A percentile compares a stretch with the other conserved stretches of the same genome.
Evolutionary conservation across 2,329 filamentous ascomycete species (phyloP).

Genomic region (Scedosporium aurantiacum): DNA sequence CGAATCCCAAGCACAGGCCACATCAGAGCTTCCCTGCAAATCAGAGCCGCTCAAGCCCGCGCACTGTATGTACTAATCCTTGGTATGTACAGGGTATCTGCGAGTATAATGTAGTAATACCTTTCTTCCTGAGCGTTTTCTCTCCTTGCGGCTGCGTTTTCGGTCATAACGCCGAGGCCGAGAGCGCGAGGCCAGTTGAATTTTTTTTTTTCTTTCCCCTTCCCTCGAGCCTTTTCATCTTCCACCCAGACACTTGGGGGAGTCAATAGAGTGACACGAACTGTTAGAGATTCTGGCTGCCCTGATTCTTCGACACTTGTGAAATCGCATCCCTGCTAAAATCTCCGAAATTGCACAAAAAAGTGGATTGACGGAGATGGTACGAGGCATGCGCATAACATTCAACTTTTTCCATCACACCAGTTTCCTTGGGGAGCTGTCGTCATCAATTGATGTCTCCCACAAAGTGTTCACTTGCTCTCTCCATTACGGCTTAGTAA

Average conservation of each 20-base stretch:
- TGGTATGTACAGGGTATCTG: too few species aligned
- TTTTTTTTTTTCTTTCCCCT: neutral
- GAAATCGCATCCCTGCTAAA: neutral
- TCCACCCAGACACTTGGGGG: neutral
- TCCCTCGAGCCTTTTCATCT: neutral
- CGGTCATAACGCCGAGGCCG: constrained; percentile 4
- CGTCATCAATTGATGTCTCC: too few species aligned
- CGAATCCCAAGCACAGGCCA: too few species aligned
- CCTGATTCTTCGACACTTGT: neutral
- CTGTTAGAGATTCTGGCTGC: neutral
- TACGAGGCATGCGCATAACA: too few species aligned
- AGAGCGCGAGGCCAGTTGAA: constrained; percentile 1
- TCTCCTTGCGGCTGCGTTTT: neutral
- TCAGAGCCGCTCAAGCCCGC: too few species aligned
- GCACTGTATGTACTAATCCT: too few species aligned
- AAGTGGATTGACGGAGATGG: neutral
- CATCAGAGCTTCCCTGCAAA: too few species aligned
- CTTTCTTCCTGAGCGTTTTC: neutral
- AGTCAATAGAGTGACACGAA: neutral
- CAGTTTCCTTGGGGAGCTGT: too few species aligned
- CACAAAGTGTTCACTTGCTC: too few species aligned
- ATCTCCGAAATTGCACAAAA: neutral
- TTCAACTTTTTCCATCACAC: too few species aligned
- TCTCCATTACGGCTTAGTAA: too few species aligned
- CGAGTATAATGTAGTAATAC: neutral